phyloP scores from a whole-genome alignment of 179 eudicot genomes.

The Actinidia arguta region DNA sequence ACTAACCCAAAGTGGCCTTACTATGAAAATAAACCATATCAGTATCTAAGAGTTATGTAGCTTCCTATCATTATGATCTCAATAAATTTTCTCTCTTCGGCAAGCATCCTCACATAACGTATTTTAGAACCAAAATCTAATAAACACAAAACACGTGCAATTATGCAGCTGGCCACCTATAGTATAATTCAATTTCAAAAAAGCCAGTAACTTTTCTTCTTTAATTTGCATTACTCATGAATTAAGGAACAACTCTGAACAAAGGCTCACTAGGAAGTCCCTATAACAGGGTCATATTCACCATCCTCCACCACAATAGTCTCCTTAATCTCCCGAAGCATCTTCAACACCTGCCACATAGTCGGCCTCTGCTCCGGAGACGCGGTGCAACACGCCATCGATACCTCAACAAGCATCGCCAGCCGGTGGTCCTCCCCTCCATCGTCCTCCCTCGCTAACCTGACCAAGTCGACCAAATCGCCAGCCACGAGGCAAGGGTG shows the following conservation, averaged over 20 bases:
- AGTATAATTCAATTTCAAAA: background rate
- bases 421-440: constrained; percentile 56
- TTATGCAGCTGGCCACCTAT: background rate
- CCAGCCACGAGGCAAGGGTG: constrained; percentile 60
- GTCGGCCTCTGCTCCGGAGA: constrained; percentile 90
- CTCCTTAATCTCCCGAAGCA: constrained; percentile 88
- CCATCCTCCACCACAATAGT: constrained; percentile 41
- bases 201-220: background rate
- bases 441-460: constrained; percentile 61
- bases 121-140: background rate
- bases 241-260: background rate
- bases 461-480: constrained; percentile 72
- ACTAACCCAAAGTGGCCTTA: too few species aligned
- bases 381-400: constrained; percentile 57
- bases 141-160: background rate
- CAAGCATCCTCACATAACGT: too few species aligned
- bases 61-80: too few species aligned
- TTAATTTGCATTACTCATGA: background rate
- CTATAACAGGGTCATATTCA: background rate
- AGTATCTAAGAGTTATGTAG: too few species aligned
- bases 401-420: constrained; percentile 87
- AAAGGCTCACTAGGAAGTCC: background rate
- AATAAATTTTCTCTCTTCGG: too few species aligned
- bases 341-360: constrained; percentile 95
- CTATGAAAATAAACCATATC: too few species aligned